These are phyloP conservation scores for Leishmania turanica DNA, from an alignment of 208 protist genomes.

Conservation along the genomic window DNA sequence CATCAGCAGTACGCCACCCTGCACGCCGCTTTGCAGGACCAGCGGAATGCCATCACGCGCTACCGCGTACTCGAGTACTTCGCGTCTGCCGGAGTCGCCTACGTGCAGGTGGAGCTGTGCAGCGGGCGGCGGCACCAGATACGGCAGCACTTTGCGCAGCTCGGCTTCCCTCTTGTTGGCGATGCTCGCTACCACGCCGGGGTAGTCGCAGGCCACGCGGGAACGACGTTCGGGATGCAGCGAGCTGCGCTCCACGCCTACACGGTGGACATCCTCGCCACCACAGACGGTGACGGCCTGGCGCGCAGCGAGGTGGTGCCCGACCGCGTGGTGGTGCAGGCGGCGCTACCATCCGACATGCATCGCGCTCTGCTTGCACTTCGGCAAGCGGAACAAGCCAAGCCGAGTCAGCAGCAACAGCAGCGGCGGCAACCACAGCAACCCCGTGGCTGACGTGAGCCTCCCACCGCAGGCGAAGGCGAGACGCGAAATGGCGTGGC, in stretches of 20 bases:
- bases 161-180: constrained; percentile 70
- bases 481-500: neutral
- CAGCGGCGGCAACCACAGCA: neutral
- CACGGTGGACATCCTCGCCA: constrained; percentile 37
- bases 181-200: constrained; percentile 62
- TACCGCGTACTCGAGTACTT: constrained; percentile 76
- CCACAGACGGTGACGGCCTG: constrained; percentile 2
- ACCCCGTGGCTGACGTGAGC: neutral
- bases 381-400: constrained; percentile 14
- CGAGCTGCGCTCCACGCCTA: constrained; percentile 33
- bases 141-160: constrained; percentile 77
- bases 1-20: constrained; percentile 14
- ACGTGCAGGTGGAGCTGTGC: constrained; percentile 62
- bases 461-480: neutral
- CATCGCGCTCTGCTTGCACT: constrained; percentile 40
- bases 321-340: constrained; percentile 51
- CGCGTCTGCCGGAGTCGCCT: constrained; percentile 45
- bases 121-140: constrained; percentile 82
- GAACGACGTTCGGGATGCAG: constrained; percentile 6
- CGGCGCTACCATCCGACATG: constrained; percentile 59
- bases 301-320: constrained; percentile 2
- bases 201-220: constrained; percentile 6
- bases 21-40: constrained; percentile 37
- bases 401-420: neutral
- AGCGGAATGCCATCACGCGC: constrained; percentile 50